phyloP scores from a whole-genome alignment of 2,329 filamentous ascomycete species.

The Massarina eburnea region DNA sequence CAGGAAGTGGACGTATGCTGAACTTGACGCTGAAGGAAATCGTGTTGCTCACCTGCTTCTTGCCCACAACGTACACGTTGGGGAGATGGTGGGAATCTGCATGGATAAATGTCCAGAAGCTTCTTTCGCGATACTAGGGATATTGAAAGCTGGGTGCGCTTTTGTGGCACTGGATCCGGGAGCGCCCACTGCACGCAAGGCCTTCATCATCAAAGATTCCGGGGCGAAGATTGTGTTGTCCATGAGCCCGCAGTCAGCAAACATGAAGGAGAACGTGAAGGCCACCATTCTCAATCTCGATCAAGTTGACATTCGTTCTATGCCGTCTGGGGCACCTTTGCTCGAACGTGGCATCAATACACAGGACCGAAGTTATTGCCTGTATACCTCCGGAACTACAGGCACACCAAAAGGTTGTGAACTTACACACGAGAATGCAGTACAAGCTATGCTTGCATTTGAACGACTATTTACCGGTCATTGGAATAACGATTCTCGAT shows the following conservation, averaged over 20 bases:
- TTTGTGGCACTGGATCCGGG: constrained; percentile 79
- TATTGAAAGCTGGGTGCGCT: constrained; percentile 78
- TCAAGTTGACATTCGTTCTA: constrained; percentile 34
- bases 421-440: constrained; percentile 83
- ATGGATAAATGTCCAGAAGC: constrained; percentile 86
- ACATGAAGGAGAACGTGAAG: constrained; percentile 36
- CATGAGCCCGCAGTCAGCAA: constrained; percentile 48
- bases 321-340: constrained; percentile 39
- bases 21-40: constrained; percentile 72
- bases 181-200: constrained; percentile 71
- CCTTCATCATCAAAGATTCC: constrained; percentile 78
- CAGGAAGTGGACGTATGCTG: constrained; percentile 70
- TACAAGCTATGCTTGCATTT: constrained; percentile 88
- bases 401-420: constrained; percentile 86
- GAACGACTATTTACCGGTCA: constrained; percentile 73
- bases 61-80: constrained; percentile 51
- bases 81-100: constrained; percentile 71
- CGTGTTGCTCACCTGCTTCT: constrained; percentile 68
- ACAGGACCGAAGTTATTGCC: constrained; percentile 72
- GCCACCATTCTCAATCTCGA: constrained; percentile 53
- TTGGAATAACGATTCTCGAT: constrained; percentile 73
- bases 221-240: constrained; percentile 64
- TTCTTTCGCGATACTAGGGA: constrained; percentile 78
- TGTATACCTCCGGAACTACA: constrained; percentile 87
- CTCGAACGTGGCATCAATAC: constrained; percentile 36